Base-by-base conservation (phyloP, 768 basidiomycete species). In the Phanerochaete sordida region DNA sequence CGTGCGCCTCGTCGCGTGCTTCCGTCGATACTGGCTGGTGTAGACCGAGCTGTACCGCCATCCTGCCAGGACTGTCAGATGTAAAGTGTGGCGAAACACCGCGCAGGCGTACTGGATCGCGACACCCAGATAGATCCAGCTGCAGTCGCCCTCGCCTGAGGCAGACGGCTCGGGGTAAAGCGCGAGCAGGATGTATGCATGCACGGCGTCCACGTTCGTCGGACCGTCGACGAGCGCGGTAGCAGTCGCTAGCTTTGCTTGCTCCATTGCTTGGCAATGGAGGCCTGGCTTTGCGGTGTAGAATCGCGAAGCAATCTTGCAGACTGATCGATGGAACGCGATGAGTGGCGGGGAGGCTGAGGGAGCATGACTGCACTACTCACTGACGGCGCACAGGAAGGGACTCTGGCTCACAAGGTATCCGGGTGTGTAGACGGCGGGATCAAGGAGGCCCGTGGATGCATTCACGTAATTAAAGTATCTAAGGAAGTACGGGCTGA, bases 371-470 rank as follows among this genome's bases (percentile, higher is more conserved):
- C 58, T 21, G 24, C 44, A 30, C 2, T 62, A 84, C 85, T 81
- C 65, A 93, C 90, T 83, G 58, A 93, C 91, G 33, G 95, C 95
- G 73, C 95, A 94, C 35, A 97, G 72, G 77, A 96, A 96, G 2
- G 94, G 91, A 65, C 89, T 92, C n/a, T 94, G 84, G 72, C 85
- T 85, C 64, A 85, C 88, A 1, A 90, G 90, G 64, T 79, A 81
- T 55, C 87, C 87, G 5, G 93, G 87, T 0, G 92, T 93, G 69
- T 97, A 94, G 23, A 96, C 80, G 33, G 83, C 80, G 11, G 88
- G 86, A 65, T 95, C 93, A 21, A 95, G 76, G 26, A 96, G 70
- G 2, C 87, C 92, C n/a, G 90, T 74, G 0, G 90, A 91, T 6
- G 82, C 75, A 65, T 93, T 92, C 82, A 93, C 90, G 63, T 82